Evolutionary conservation across 139 green algal genomes (phyloP), one percentile per base, ranked within the genome.

Genomic region (Tetraselmis striata): DNA sequence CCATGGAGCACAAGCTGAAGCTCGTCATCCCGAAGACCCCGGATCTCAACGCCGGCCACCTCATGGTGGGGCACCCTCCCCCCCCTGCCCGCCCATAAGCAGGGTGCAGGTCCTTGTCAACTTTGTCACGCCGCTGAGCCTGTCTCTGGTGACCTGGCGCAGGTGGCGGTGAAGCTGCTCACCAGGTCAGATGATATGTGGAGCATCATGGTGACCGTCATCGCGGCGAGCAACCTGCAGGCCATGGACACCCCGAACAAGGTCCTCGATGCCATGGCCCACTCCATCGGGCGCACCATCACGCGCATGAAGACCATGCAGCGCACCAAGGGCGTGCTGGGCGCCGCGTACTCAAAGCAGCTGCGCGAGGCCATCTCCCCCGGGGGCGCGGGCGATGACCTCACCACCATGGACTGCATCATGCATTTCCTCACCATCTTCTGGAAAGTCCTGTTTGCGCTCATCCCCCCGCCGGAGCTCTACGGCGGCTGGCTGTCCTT

Each of bases 401-500:
- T 67, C 45, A 67, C 45, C 45, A 22, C 74, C 1, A 77, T 59
- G 75, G 82, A 85, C 45, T 77, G 28, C 45, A 26, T 85, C 0
- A 85, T 85, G 82, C 82, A 85, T 76, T 82, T 78, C 30, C 77
- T 85, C 18, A 78, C 82, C 27, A 82, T 85, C n/a, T 81, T 77
- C 32, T 85, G 82, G 82, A 85, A 85, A 30, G 25, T 85, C 24
- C 29, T 85, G 18, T 85, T 85, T 27, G 82, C 82, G 29, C 22
- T 85, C 45, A 76, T 85, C 30, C 82, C 82, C 11, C 82, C 82
- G 27, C 31, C 82, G 27, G 45, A 78, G 18, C 29, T 78, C 5
- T 32, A 31, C 2, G 77, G 77, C 2, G 82, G 82, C 5, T 85
- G 82, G 82, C 28, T 81, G 11, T 31, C 76, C 31, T 85, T 85